Percentiles rank a stretch among this genome's conserved stretches.
Evolutionary conservation across 2,329 filamentous ascomycete genomes (phyloP).

Genomic region (Lojkania enalia): DNA sequence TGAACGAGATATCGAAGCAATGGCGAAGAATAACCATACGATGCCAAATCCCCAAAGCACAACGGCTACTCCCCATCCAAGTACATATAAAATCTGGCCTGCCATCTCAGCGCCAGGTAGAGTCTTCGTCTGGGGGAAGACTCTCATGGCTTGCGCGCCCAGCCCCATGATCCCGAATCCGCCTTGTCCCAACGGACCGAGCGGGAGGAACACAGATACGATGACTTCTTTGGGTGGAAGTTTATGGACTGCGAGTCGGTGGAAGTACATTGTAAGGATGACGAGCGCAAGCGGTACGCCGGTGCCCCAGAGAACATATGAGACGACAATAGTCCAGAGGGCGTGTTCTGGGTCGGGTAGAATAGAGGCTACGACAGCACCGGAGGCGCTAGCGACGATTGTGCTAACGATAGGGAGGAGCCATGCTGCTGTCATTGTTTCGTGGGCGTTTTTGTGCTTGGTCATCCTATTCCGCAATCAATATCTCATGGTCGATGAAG

Average conservation of each 20-base stretch:
- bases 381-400: constrained; percentile 66
- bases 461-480: constrained; percentile 27
- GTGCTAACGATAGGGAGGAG: constrained; percentile 68
- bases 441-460: constrained; percentile 27
- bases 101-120: constrained; percentile 41
- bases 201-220: constrained; percentile 67
- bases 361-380: constrained; percentile 62
- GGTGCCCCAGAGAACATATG: constrained; percentile 70
- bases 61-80: constrained; percentile 56
- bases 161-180: constrained; percentile 62
- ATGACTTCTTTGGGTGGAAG: constrained; percentile 68
- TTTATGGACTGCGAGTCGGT: constrained; percentile 67
- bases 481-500: neutral
- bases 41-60: constrained; percentile 61
- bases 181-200: constrained; percentile 68
- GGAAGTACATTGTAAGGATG: constrained; percentile 69
- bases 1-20: constrained; percentile 50
- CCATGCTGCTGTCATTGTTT: constrained; percentile 64
- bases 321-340: constrained; percentile 63
- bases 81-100: constrained; percentile 60
- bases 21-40: constrained; percentile 58
- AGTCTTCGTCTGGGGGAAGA: constrained; percentile 46
- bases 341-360: constrained; percentile 60
- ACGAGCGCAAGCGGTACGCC: constrained; percentile 63
- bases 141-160: constrained; percentile 47